Conservation (phyloP, 2,329 filamentous ascomycete species). For the Orbilia quercus region DNA sequence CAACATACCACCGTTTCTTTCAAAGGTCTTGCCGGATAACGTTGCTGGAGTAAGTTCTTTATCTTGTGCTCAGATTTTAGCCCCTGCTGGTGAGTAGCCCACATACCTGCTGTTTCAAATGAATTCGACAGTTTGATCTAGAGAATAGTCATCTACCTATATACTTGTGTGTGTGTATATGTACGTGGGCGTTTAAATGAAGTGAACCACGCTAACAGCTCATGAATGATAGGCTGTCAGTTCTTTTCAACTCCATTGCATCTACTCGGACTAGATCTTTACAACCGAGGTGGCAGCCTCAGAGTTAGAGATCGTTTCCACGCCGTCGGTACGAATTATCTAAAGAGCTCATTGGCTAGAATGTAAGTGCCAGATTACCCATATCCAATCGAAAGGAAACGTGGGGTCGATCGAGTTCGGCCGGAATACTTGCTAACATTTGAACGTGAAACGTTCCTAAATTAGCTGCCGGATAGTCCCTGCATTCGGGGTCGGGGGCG, state of each 20-base stretch:
- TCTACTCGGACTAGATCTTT: slow-evolving; percentile 84
- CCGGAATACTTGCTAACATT: too few relatives aligned
- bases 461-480: slow-evolving; percentile 51
- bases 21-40: slow-evolving; percentile 71
- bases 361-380: slow-evolving; percentile 68
- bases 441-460: too few relatives aligned
- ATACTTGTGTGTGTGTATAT: too few relatives aligned
- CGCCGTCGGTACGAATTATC: slow-evolving; percentile 79
- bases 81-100: slow-evolving; percentile 71
- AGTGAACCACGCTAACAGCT: neutral
- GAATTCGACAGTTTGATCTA: too few relatives aligned
- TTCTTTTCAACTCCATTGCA: slow-evolving; percentile 84
- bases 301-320: slow-evolving; percentile 72
- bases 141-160: too few relatives aligned
- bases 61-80: slow-evolving; percentile 79
- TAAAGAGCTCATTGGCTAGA: slow-evolving; percentile 76
- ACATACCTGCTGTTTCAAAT: too few relatives aligned
- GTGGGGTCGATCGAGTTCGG: too few relatives aligned
- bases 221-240: slow-evolving; percentile 67
- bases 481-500: slow-evolving; percentile 53
- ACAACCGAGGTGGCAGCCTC: slow-evolving; percentile 73
- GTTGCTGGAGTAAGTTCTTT: slow-evolving; percentile 63
- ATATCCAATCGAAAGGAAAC: too few relatives aligned
- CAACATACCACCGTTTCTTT: slow-evolving; percentile 84
- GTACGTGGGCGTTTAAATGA: too few relatives aligned